phyloP scores from a whole-genome alignment of 768 basidiomycete species.

The Lyophyllum semitale region DNA sequence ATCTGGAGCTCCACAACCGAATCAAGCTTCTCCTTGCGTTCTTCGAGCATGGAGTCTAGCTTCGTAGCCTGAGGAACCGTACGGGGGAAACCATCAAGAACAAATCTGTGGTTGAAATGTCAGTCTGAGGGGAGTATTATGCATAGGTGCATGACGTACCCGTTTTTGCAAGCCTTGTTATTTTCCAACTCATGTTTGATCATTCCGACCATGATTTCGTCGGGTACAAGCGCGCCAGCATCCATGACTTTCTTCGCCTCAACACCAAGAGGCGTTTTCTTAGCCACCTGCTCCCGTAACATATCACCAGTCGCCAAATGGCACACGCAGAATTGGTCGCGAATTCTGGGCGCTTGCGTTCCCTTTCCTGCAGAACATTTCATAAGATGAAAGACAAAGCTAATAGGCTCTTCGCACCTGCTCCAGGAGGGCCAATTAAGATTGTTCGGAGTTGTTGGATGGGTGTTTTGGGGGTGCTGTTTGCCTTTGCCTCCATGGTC shows the following conservation, averaged over 20 bases:
- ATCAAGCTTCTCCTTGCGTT: constrained; percentile 85
- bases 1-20: constrained; percentile 92
- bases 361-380: constrained; percentile 77
- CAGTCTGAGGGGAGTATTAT: constrained; percentile 2
- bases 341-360: constrained; percentile 94
- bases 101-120: constrained; percentile 68
- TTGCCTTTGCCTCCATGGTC: constrained; percentile 71
- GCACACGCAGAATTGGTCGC: constrained; percentile 92
- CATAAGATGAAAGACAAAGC: neutral
- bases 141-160: constrained; percentile 59
- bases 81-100: constrained; percentile 98
- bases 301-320: constrained; percentile 99
- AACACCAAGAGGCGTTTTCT: constrained; percentile 85
- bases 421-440: constrained; percentile 94
- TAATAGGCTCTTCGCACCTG: constrained; percentile 59
- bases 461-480: constrained; percentile 55
- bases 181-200: constrained; percentile 94
- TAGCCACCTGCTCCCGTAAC: constrained; percentile 89
- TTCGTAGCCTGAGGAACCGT: constrained; percentile 97
- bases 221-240: constrained; percentile 89
- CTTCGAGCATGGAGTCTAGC: constrained; percentile 86
- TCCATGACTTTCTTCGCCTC: constrained; percentile 99
- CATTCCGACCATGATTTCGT: constrained; percentile 98
- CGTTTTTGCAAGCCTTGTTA: constrained; percentile 92
- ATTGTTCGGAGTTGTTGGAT: constrained; percentile 86